These are phyloP conservation scores for Ophiostoma populinum DNA, from an alignment of 2,329 filamentous ascomycete species.

Conservation along the genomic window DNA sequence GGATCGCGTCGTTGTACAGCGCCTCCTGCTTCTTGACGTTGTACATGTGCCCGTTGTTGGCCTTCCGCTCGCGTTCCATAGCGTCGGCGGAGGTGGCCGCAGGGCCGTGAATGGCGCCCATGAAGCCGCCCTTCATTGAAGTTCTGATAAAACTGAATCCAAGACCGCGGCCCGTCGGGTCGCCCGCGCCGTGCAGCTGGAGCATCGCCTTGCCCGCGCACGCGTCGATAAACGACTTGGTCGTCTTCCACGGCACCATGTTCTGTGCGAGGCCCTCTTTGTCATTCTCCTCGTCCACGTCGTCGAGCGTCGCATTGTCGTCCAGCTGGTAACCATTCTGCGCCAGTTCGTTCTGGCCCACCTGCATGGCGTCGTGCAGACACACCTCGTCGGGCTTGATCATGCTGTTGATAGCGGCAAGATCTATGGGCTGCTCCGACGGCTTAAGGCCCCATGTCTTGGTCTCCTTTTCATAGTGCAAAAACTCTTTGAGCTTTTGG, in stretches of 20 bases:
- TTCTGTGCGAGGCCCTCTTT: conserved; percentile 69
- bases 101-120: conserved; percentile 58
- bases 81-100: conserved; percentile 60
- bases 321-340: conserved; percentile 72
- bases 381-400: conserved; percentile 94
- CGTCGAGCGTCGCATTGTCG: conserved; percentile 44
- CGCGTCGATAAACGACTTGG: conserved; percentile 89
- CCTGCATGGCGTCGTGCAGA: conserved; percentile 88
- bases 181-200: conserved; percentile 80
- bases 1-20: conserved; percentile 81
- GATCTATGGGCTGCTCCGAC: conserved; percentile 61
- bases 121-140: conserved; percentile 92
- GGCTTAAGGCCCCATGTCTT: conserved; percentile 72
- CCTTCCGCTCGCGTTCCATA: conserved; percentile 71
- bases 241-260: conserved; percentile 90
- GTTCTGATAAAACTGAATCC: conserved; percentile 96
- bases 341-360: conserved; percentile 75
- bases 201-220: conserved; percentile 95
- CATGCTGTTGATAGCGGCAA: conserved; percentile 65
- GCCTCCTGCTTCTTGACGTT: conserved; percentile 91
- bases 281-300: conserved; percentile 42
- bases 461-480: conserved; percentile 73
- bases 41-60: conserved; percentile 87
- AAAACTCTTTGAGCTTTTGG: conserved; percentile 93
- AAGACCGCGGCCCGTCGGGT: conserved; percentile 82